Percentiles rank a stretch among this genome's conserved stretches.
Conservation (phyloP, 148 eudicot genomes). For the Cornus kousa region DNA sequence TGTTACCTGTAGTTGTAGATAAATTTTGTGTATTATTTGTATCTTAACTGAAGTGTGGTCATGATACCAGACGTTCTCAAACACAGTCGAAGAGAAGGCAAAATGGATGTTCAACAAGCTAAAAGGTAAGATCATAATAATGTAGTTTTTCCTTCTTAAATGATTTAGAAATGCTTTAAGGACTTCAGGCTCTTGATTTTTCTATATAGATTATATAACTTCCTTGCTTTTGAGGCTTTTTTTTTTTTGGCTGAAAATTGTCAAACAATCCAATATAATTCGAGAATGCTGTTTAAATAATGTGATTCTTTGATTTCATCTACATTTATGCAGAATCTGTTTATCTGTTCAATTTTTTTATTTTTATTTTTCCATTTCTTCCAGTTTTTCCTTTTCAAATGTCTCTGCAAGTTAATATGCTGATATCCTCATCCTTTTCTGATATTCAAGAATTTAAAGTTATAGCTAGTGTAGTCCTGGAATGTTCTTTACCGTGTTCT, state of each 20-base stretch:
- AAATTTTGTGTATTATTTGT: not conserved
- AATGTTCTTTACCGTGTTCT: not conserved
- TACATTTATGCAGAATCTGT: not conserved
- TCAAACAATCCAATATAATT: not conserved
- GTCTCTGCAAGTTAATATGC: no score
- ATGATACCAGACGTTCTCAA: conserved; percentile 64
- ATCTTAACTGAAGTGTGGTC: conserved; percentile 11
- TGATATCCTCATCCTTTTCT: not conserved
- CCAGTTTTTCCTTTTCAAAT: no score
- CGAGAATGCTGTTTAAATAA: not conserved
- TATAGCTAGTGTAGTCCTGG: not conserved
- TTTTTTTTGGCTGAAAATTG: not conserved
- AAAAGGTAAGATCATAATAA: conserved; percentile 48
- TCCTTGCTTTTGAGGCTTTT: not conserved
- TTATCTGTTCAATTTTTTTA: no score
- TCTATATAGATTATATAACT: not conserved
- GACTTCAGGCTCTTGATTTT: no score
- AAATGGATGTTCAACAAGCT: conserved; percentile 88
- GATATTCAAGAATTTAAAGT: not conserved
- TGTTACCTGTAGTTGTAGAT: not conserved
- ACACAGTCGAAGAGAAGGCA: conserved; percentile 83
- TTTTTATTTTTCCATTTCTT: no score
- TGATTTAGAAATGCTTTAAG: not conserved
- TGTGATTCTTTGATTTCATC: no score
- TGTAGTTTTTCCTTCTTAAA: not conserved